Conservation (phyloP, 2,329 filamentous ascomycete species). For the Mollisia scopiformis region DNA sequence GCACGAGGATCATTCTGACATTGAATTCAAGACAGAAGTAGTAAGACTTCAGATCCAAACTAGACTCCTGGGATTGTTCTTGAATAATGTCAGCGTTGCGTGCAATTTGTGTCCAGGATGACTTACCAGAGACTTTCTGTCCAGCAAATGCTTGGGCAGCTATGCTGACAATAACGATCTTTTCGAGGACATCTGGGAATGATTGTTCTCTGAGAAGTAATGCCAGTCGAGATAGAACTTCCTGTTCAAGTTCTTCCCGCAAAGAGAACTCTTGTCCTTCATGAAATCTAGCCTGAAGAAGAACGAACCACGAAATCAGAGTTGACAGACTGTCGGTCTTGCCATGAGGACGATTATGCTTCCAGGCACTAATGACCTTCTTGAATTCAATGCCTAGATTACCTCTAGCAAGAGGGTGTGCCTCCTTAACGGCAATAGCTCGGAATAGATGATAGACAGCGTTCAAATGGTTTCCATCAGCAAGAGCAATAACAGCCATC, state of each 20-base stretch:
- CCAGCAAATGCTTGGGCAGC: conserved; percentile 77
- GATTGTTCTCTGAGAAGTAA: conserved; percentile 72
- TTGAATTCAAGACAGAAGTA: conserved; percentile 78
- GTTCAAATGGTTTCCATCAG: conserved; percentile 78
- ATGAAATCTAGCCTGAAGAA: conserved; percentile 83
- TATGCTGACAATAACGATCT: conserved; percentile 85
- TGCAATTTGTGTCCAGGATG: not conserved
- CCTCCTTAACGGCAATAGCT: conserved; percentile 72
- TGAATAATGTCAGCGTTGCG: not conserved
- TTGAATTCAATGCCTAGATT: conserved; percentile 84
- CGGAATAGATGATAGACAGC: conserved; percentile 91
- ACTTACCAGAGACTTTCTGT: conserved; percentile 59
- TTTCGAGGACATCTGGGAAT: conserved; percentile 68
- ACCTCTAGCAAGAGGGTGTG: conserved; percentile 71
- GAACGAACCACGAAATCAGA: conserved; percentile 80
- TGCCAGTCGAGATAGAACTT: conserved; percentile 78
- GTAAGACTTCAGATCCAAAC: conserved; percentile 47
- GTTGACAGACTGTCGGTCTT: conserved; percentile 47
- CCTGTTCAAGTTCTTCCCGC: conserved; percentile 81
- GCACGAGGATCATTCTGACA: conserved; percentile 71
- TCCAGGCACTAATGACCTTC: conserved; percentile 61
- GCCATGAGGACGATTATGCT: conserved; percentile 40
- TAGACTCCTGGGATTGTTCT: conserved; percentile 5
- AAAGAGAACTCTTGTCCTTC: conserved; percentile 74
- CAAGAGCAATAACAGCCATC: conserved; percentile 81